Evolutionary conservation across 192 early-diverging fungal species (phyloP), one percentile per base, ranked within the genome.

Genomic region (Cetraspora pellucida): DNA sequence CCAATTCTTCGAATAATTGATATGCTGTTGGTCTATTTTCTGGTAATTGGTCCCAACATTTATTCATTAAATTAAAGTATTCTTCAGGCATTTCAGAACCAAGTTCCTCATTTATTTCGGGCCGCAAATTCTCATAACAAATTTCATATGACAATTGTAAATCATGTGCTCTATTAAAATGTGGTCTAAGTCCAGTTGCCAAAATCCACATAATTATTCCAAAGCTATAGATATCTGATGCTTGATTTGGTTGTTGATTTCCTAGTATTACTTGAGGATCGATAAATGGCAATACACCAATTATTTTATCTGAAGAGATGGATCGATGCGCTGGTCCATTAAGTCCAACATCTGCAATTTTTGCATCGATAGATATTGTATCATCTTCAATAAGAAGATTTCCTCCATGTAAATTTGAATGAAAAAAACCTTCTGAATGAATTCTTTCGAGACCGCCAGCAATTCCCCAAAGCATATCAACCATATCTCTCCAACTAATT

Each of bases 381-480:
- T 64, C 61, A 27, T 64, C 61, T 64, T 64, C 61, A 37, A 64
- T 17, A 10, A 64, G 37, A 17, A 64, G n/a, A 43, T 64, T 64
- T 64, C 61, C 61, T 16, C 61, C 61, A 64, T 64, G 61, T 43
- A 64, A 64, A 64, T 64, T 43, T 43, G 27, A 68, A 45, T 68
- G 23, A 68, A 13, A n/a, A 4, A 17, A 6, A 37, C 19, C 44
- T 28, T 68, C 19, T 9, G 28, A 43, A 19, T 69, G 67, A 43
- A 69, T 25, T 23, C 23, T 19, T 19, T 25, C 31, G 1, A 69
- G 46, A 47, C 45, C 67, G 8, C 25, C 45, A 8, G 67, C 17
- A 25, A 69, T 16, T 69, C 67, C 67, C 31, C 14, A 69, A 23
- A 69, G 21, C 30, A 69, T 69, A 46, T 45, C 43, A 69, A 69